Percentiles rank a stretch among this genome's conserved stretches.
Evolutionary conservation across 1,284 basidiomycete genomes (phyloP).

Genomic region (Tetrapyrgos nigripes): DNA sequence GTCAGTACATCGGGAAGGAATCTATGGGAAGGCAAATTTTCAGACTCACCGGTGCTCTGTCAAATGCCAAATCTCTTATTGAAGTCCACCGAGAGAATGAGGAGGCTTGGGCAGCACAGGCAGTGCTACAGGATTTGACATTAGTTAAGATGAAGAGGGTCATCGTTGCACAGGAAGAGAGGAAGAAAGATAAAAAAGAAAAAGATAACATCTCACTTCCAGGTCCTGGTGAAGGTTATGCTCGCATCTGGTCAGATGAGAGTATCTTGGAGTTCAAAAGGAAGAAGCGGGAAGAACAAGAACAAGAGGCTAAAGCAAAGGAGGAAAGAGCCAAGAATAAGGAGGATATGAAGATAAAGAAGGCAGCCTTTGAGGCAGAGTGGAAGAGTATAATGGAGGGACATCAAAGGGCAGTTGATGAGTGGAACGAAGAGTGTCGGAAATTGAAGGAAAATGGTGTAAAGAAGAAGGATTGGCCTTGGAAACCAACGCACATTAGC

Average conservation of each 20-base stretch:
- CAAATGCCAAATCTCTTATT: constrained; percentile 13
- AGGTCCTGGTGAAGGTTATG: constrained; percentile 14
- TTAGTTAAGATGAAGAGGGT: constrained; percentile 25
- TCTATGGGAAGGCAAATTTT: not conserved
- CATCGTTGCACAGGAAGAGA: no score
- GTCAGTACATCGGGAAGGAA: no score
- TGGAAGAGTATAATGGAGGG: constrained; percentile 3
- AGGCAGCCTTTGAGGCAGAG: no score
- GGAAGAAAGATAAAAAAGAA: no score
- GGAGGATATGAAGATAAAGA: not conserved
- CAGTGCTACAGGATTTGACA: constrained; percentile 31
- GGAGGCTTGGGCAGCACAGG: constrained; percentile 31
- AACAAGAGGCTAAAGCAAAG: constrained; percentile 9
- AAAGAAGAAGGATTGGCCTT: no score
- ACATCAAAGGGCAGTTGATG: constrained; percentile 1
- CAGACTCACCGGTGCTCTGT: constrained; percentile 16
- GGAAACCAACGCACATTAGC: no score
- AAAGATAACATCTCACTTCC: constrained; percentile 13
- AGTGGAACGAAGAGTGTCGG: no score
- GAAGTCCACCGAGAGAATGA: no score
- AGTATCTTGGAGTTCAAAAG: constrained; percentile 9
- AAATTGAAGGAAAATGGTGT: no score
- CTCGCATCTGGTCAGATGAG: constrained; percentile 13
- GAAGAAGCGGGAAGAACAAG: constrained; percentile 7
- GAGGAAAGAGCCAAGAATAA: not conserved